A percentile compares a stretch with the other conserved stretches of the same genome.
These are phyloP conservation scores for Chaetomium globosum DNA, from an alignment of 2,329 filamentous ascomycete species.

Conservation along the genomic window DNA sequence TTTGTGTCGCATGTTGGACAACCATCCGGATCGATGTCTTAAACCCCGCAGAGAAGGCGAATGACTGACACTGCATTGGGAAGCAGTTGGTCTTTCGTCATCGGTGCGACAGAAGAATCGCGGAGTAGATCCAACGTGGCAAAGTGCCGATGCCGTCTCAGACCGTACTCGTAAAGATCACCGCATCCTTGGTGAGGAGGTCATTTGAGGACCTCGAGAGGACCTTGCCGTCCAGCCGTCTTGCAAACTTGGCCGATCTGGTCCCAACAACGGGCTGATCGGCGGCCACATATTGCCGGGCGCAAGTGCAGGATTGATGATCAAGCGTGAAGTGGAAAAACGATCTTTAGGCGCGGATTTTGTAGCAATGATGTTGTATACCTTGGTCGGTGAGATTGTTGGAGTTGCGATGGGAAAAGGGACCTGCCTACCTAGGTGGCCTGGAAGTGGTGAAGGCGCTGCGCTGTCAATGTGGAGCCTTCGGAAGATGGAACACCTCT, in stretches of 20 bases:
- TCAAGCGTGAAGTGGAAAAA: not conserved
- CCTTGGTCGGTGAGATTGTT: not conserved
- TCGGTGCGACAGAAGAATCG: conserved; percentile 6
- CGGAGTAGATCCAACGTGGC: not conserved
- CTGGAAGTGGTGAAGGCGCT: not conserved
- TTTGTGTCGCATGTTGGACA: not conserved
- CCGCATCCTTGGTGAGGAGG: not conserved
- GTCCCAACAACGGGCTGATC: not conserved
- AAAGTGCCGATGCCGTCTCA: not conserved
- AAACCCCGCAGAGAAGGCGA: not conserved
- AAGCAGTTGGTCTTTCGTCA: not conserved
- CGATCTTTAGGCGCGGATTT: not conserved
- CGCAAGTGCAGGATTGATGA: not conserved
- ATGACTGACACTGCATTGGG: not conserved
- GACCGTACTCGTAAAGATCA: not conserved
- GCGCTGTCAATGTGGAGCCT: not conserved
- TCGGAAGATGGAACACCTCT: not conserved
- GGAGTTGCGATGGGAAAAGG: not conserved
- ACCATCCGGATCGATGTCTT: not conserved
- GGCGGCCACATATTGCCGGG: not conserved
- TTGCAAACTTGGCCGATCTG: not conserved
- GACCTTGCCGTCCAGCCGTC: not conserved
- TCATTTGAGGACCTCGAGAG: not conserved
- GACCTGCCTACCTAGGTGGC: not conserved
- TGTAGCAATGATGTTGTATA: not conserved